phyloP scores from a whole-genome alignment of 2,329 filamentous ascomycete species.

The Cytospora mali region DNA sequence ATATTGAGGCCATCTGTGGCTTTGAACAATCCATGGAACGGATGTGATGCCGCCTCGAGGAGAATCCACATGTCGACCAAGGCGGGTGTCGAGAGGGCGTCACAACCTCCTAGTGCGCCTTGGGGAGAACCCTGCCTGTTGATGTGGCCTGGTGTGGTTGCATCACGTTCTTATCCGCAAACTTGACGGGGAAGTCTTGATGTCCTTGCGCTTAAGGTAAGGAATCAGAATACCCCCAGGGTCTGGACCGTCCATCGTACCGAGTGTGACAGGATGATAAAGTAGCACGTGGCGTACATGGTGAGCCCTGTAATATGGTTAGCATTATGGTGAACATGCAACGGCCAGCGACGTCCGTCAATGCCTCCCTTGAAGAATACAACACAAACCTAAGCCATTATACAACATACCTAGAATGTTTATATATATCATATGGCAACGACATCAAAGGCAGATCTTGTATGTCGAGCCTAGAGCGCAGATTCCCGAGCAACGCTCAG shows the following conservation, averaged over 20 bases:
- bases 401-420: no score
- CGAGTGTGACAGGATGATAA: not conserved
- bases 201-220: not conserved
- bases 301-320: not conserved
- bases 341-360: not conserved
- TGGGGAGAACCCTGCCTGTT: not conserved
- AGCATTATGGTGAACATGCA: not conserved
- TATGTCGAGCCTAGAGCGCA: not conserved
- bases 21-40: not conserved
- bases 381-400: not conserved
- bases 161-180: not conserved
- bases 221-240: not conserved
- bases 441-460: no score
- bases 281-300: not conserved
- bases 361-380: not conserved
- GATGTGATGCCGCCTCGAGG: no score
- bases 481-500: conserved; percentile 13
- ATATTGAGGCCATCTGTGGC: not conserved
- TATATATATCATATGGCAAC: no score
- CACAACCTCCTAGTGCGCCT: no score
- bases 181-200: not conserved
- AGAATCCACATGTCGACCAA: not conserved
- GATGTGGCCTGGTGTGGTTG: not conserved
- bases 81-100: not conserved
- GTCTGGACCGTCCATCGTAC: not conserved